phyloP scores from a whole-genome alignment of 2,329 filamentous ascomycete genomes.

The Neoarthrinium moseri region DNA sequence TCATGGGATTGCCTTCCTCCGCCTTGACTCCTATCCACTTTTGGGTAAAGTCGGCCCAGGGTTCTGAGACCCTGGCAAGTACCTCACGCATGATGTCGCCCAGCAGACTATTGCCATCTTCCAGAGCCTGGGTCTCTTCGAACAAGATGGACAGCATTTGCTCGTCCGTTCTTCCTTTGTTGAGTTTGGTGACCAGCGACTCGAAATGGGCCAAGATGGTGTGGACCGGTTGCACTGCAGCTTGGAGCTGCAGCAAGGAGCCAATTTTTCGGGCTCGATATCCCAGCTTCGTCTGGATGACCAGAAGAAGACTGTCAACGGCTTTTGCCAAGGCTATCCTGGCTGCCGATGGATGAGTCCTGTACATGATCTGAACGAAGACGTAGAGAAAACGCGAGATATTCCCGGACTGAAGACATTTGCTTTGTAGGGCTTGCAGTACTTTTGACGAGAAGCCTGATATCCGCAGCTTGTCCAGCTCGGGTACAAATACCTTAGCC shows the following conservation, averaged over 20 bases:
- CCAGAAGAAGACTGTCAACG: slow-evolving; percentile 45
- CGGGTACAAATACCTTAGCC: slow-evolving; percentile 50
- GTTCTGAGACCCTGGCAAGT: slow-evolving; percentile 58
- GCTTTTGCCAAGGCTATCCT: slow-evolving; percentile 52
- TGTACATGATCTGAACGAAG: slow-evolving; percentile 47
- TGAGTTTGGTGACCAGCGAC: slow-evolving; percentile 47
- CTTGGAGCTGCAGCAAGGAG: slow-evolving; percentile 54
- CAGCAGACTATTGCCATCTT: slow-evolving; percentile 62
- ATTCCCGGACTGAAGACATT: slow-evolving; percentile 48
- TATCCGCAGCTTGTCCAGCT: slow-evolving; percentile 46
- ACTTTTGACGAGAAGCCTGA: slow-evolving; percentile 55
- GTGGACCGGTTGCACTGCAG: slow-evolving; percentile 43
- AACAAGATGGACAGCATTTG: slow-evolving; percentile 62
- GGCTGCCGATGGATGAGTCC: slow-evolving; percentile 41
- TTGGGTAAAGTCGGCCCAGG: slow-evolving; percentile 67
- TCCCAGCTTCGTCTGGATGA: slow-evolving; percentile 49
- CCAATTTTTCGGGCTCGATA: slow-evolving; percentile 36
- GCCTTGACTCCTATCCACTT: slow-evolving; percentile 72
- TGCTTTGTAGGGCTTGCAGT: slow-evolving; percentile 43
- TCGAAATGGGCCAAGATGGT: slow-evolving; percentile 52
- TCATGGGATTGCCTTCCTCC: slow-evolving; percentile 54
- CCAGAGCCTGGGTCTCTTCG: slow-evolving; percentile 59
- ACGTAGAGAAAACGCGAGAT: slow-evolving; percentile 42
- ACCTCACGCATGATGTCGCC: slow-evolving; percentile 67
- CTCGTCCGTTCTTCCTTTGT: slow-evolving; percentile 51